Percentiles rank a stretch among this genome's conserved stretches.
Conservation (phyloP, 2,329 filamentous ascomycete species). For the Trichoderma simmonsii region DNA sequence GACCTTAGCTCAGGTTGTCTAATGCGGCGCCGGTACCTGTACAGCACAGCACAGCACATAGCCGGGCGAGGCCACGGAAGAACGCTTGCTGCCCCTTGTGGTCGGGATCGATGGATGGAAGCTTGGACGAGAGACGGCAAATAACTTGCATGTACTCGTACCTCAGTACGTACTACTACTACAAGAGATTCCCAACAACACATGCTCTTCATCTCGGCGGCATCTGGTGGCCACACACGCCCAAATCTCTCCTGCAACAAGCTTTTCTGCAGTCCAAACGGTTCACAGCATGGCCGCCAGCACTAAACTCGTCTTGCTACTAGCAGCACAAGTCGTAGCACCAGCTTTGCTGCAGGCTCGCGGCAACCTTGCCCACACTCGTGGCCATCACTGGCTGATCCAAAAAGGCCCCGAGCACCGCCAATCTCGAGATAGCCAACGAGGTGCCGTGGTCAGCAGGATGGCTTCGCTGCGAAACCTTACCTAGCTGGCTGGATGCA, state of each 20-base stretch:
- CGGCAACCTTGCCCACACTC: not conserved
- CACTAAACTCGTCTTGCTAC: not conserved
- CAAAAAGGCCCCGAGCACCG: not conserved
- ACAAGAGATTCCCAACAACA: not conserved
- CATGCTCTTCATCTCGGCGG: not conserved
- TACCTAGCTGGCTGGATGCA: not conserved
- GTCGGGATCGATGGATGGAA: not conserved
- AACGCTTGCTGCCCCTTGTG: not conserved
- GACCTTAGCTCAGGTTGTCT: not conserved
- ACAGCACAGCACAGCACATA: not conserved
- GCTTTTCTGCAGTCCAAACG: not conserved
- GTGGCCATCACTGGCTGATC: not conserved
- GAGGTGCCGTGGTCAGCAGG: not conserved
- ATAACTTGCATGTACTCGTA: not conserved
- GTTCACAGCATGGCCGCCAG: not conserved
- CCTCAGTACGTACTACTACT: too few relatives aligned
- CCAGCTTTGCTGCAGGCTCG: slow-evolving; percentile 6
- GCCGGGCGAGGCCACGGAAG: not conserved
- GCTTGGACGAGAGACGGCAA: not conserved
- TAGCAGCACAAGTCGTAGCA: not conserved
- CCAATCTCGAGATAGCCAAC: not conserved
- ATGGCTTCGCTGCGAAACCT: slow-evolving; percentile 10
- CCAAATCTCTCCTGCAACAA: not conserved
- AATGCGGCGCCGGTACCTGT: not conserved
- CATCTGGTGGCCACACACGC: not conserved